A percentile compares a stretch with the other conserved stretches of the same genome.
These are phyloP conservation scores for Fusarium musae DNA, from an alignment of 2,329 filamentous ascomycete genomes.

Conservation along the genomic window DNA sequence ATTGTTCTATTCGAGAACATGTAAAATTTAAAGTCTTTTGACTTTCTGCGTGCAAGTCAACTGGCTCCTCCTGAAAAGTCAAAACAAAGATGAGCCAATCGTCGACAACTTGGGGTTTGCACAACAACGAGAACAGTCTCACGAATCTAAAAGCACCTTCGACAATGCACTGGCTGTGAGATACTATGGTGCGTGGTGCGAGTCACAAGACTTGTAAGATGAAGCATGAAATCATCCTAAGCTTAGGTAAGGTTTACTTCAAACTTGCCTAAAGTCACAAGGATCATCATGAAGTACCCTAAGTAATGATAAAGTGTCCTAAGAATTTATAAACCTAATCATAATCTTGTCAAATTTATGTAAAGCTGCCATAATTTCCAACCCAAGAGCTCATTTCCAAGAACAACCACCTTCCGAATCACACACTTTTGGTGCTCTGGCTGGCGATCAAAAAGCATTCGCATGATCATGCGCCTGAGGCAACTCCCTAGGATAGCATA, in stretches of 20 bases:
- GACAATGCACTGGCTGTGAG: background rate
- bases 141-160: background rate
- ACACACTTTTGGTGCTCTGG: accelerated
- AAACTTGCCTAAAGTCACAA: background rate
- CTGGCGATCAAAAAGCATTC: accelerated
- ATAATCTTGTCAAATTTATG: background rate
- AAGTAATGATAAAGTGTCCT: background rate
- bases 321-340: background rate
- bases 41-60: background rate
- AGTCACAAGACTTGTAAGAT: background rate
- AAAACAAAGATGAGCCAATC: background rate
- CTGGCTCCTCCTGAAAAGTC: background rate
- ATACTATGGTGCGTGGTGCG: background rate
- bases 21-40: too few relatives aligned
- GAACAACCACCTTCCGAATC: accelerated
- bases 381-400: too few relatives aligned
- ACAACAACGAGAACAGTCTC: background rate
- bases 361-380: too few relatives aligned
- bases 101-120: background rate
- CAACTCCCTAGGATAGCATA: accelerated
- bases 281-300: background rate
- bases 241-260: background rate
- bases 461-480: accelerated
- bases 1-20: too few relatives aligned
- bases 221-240: background rate